Base-by-base conservation (phyloP, 192 early-diverging fungal genomes). In the Paraglomus brasilianum region DNA sequence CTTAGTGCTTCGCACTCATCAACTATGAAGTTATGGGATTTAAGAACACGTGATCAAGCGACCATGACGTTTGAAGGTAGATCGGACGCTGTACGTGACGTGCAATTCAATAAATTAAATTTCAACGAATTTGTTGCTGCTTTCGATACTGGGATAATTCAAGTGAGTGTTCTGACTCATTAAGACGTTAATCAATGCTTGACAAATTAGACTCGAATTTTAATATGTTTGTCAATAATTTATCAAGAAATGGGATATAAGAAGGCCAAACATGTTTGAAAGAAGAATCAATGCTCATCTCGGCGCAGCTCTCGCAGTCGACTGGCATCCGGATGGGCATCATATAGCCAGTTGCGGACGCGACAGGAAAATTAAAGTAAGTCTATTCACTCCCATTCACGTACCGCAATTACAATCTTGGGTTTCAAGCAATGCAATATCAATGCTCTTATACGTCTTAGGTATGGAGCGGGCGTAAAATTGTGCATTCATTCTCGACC, bases 1-100 rank as follows among this genome's bases (percentile, higher is more conserved):
- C 73, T 94, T n/a, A 91, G 89, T 63, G 92, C 89, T 0, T 90
- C 87, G 0, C 88, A 91, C 51, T 91, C 93, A 65, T 81, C 83
- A 0, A 86, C 84, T 1, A 85, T 94, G 70, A 84, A 87, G 64
- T 73, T 92, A 10, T 94, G 91, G 92, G 87, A 94, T 78, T 66
- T 94, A 5, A 77, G 92, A n/a, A 69, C 79, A 38, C 78, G 72
- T 45, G 68, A 72, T 47, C 58, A 70, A 7, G 80, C 88, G 1
- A 74, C 78, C 5, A 47, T 78, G n/a, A 75, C 82, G 9, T 90
- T 93, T 76, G 87, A 91, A 56, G 88, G 89, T 39, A 89, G 86
- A 50, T 85, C 86, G 17, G 91, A 94, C 44, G 79, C 80, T 70
- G 92, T 93, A 17, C 74, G 92, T 41, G 92, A 94, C 72, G 85